Evolutionary conservation across 345 rosid genomes (phyloP).

Genomic region (Camelina sativa): DNA sequence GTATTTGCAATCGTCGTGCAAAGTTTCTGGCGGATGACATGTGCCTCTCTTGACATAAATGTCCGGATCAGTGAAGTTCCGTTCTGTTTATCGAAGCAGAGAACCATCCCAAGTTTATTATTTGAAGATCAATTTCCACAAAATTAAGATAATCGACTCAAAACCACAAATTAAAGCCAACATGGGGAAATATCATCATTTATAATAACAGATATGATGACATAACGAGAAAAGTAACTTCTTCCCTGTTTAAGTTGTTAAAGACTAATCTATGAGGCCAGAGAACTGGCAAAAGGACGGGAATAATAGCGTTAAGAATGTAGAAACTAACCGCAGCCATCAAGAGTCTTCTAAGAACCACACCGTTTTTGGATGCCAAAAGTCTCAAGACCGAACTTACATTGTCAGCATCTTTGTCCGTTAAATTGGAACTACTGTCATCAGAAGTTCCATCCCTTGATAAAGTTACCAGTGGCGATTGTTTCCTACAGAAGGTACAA

Average conservation of each 20-base stretch:
- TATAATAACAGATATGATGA: background rate
- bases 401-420: slow-evolving; percentile 50
- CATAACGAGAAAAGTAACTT: background rate
- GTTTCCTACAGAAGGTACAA: slow-evolving; percentile 56
- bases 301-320: slow-evolving; percentile 6
- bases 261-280: background rate
- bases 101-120: slow-evolving; percentile 9
- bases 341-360: slow-evolving; percentile 78
- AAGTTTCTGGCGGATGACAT: slow-evolving; percentile 58
- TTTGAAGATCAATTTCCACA: background rate
- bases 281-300: background rate
- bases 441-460: slow-evolving; percentile 49
- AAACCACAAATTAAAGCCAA: background rate
- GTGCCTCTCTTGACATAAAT: slow-evolving; percentile 75
- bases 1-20: slow-evolving; percentile 60
- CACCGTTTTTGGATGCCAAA: slow-evolving; percentile 77
- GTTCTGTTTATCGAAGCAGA: slow-evolving; percentile 59
- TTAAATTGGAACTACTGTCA: slow-evolving; percentile 44
- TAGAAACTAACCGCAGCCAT: slow-evolving; percentile 83
- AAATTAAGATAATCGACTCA: background rate
- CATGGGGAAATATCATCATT: background rate
- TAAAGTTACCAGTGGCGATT: slow-evolving; percentile 45
- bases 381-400: slow-evolving; percentile 66
- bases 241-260: background rate
- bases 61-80: slow-evolving; percentile 77